These are phyloP conservation scores for Mariannaea sp. DNA, from an alignment of 2,329 filamentous ascomycete genomes.

Conservation along the genomic window DNA sequence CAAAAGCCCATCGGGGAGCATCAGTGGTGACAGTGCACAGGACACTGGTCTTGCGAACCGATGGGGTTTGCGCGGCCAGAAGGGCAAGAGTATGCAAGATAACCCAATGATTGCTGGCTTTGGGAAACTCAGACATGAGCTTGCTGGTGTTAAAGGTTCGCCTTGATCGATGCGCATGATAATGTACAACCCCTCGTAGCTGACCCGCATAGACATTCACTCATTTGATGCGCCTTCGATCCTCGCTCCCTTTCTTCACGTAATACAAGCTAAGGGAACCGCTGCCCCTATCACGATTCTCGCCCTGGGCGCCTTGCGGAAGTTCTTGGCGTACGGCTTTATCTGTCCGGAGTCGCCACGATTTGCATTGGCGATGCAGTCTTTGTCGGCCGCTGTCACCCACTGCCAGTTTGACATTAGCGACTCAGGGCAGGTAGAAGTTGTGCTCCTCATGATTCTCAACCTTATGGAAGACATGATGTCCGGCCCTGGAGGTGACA, in stretches of 20 bases:
- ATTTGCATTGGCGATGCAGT: slow-evolving; percentile 90
- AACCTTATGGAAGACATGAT: slow-evolving; percentile 99
- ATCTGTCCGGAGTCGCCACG: slow-evolving; percentile 84
- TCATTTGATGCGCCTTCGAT: slow-evolving; percentile 88
- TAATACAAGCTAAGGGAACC: slow-evolving; percentile 94
- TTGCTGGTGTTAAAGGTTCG: slow-evolving; percentile 81
- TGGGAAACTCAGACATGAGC: slow-evolving; percentile 82
- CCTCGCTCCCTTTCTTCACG: slow-evolving; percentile 91
- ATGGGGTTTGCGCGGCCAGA: slow-evolving; percentile 94
- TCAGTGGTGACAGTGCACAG: slow-evolving; percentile 49
- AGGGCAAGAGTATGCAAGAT: slow-evolving; percentile 95
- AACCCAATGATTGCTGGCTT: slow-evolving; percentile 96
- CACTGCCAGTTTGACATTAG: slow-evolving; percentile 98
- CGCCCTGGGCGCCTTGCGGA: slow-evolving; percentile 89
- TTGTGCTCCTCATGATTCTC: slow-evolving; percentile 90
- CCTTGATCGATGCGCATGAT: background rate
- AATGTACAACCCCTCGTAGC: slow-evolving; percentile 9
- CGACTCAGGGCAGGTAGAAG: slow-evolving; percentile 92
- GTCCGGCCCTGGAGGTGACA: slow-evolving; percentile 86
- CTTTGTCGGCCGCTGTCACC: slow-evolving; percentile 90
- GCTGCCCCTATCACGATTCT: slow-evolving; percentile 96
- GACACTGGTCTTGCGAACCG: slow-evolving; percentile 73
- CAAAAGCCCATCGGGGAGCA: slow-evolving; percentile 45
- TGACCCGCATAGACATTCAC: slow-evolving; percentile 70
- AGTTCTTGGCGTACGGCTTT: slow-evolving; percentile 95